Conservation (phyloP, 1,284 basidiomycete genomes). For the Cystobasidiaceae sp. region DNA sequence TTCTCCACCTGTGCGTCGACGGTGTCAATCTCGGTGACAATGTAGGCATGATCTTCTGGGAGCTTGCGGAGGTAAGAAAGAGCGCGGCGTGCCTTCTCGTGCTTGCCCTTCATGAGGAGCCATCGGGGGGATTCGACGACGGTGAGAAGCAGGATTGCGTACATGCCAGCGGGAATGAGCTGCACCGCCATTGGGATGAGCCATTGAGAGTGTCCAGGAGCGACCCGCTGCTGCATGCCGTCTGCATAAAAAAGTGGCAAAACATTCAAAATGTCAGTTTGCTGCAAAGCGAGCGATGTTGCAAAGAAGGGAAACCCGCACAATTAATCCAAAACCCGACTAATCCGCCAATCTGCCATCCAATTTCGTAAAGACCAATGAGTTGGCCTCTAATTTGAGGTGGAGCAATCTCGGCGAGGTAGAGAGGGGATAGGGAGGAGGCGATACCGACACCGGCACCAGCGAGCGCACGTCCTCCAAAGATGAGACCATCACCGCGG, state of each 20-base stretch:
- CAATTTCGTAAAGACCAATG: slow-evolving; percentile 54
- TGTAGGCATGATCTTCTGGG: slow-evolving; percentile 42
- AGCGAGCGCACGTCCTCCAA: slow-evolving; percentile 66
- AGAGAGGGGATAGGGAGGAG: slow-evolving; percentile 63
- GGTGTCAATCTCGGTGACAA: slow-evolving; percentile 35
- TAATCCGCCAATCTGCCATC: slow-evolving; percentile 48
- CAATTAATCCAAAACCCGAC: slow-evolving; percentile 54
- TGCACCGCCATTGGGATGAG: slow-evolving; percentile 43
- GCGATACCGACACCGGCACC: slow-evolving; percentile 70
- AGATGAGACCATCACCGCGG: slow-evolving; percentile 57
- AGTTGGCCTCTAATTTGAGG: slow-evolving; percentile 53
- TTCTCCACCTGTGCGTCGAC: slow-evolving; percentile 62
- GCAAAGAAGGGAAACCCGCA: too few relatives aligned
- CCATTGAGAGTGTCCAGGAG: slow-evolving; percentile 43
- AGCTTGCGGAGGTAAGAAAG: slow-evolving; percentile 28
- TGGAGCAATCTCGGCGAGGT: slow-evolving; percentile 57
- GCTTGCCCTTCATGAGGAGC: slow-evolving; percentile 37
- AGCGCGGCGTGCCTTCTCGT: slow-evolving; percentile 6
- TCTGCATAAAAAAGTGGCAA: slow-evolving; percentile 25
- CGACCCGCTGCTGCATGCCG: slow-evolving; percentile 43
- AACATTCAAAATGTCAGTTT: too few relatives aligned
- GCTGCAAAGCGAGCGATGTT: too few relatives aligned
- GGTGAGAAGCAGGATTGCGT: slow-evolving; percentile 13
- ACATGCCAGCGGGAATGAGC: slow-evolving; percentile 41
- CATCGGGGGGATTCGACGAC: slow-evolving; percentile 43